These are phyloP conservation scores for Boletus subparvulus DNA, from an alignment of 768 basidiomycete genomes.

Conservation along the genomic window DNA sequence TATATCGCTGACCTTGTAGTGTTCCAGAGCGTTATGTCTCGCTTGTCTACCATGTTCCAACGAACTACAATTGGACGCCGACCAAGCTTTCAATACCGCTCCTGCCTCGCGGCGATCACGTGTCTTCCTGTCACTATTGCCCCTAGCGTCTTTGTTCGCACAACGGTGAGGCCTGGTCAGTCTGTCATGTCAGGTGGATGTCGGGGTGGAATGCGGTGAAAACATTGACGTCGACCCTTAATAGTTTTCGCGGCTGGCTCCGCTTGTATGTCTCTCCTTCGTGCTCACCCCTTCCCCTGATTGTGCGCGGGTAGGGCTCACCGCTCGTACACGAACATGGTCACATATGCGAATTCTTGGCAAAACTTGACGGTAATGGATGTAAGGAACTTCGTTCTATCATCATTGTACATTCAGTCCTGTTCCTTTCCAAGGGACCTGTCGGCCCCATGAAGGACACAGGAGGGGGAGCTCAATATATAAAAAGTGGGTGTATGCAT, in stretches of 20 bases:
- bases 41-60: no score
- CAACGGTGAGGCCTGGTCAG: neutral
- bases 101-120: neutral
- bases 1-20: neutral
- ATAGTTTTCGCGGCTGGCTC: neutral
- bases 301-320: neutral
- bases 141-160: neutral
- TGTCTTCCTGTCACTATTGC: neutral
- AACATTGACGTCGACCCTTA: neutral
- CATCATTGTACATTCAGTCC: neutral
- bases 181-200: neutral
- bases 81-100: no score
- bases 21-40: neutral
- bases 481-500: neutral
- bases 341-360: neutral
- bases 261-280: neutral
- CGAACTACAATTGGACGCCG: neutral
- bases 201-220: neutral
- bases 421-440: neutral
- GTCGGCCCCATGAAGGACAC: neutral
- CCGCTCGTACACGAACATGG: neutral
- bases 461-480: neutral
- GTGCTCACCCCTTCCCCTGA: neutral
- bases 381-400: neutral
- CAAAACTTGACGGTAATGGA: neutral